A percentile compares a stretch with the other conserved stretches of the same genome.
Evolutionary conservation across 2,329 filamentous ascomycete genomes (phyloP).

Genomic region (Karstenula rhodostoma): DNA sequence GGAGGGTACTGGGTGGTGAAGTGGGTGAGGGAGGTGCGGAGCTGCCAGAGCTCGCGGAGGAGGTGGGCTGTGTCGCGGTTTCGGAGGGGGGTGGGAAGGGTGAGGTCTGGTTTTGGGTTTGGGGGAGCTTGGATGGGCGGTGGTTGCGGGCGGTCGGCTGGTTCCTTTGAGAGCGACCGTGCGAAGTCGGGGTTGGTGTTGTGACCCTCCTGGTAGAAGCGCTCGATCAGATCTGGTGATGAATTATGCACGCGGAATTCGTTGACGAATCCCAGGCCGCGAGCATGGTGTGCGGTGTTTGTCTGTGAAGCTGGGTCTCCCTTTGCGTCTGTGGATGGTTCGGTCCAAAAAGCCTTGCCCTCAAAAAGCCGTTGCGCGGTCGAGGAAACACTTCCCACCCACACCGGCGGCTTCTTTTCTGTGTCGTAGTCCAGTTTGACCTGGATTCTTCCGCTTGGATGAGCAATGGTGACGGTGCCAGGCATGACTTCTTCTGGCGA

Average conservation of each 20-base stretch:
- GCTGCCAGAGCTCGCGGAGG: neutral
- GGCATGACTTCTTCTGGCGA: slow-evolving; percentile 34
- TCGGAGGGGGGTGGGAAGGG: neutral
- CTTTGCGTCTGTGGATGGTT: slow-evolving; percentile 22
- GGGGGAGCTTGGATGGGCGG: no score
- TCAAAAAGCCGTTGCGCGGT: slow-evolving; percentile 50
- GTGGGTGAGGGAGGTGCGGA: slow-evolving; percentile 5
- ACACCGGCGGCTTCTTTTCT: slow-evolving; percentile 28
- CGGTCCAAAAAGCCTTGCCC: slow-evolving; percentile 39
- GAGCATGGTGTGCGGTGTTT: slow-evolving; percentile 26
- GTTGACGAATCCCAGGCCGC: slow-evolving; percentile 33
- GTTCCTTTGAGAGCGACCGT: no score
- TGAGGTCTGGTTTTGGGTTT: neutral
- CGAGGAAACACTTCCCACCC: slow-evolving; percentile 45
- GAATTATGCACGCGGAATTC: slow-evolving; percentile 15
- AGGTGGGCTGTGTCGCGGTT: slow-evolving; percentile 12
- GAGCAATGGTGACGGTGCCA: slow-evolving; percentile 49
- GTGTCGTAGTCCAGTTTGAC: slow-evolving; percentile 45
- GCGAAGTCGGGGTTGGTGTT: neutral
- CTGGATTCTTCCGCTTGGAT: slow-evolving; percentile 49
- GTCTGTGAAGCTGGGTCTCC: neutral
- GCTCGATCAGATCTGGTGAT: neutral
- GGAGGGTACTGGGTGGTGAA: slow-evolving; percentile 5
- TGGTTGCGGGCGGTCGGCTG: neutral
- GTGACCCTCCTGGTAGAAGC: neutral